These are phyloP conservation scores for Cladochytrium replicatum DNA, from an alignment of 192 early-diverging fungal species.

Conservation along the genomic window DNA sequence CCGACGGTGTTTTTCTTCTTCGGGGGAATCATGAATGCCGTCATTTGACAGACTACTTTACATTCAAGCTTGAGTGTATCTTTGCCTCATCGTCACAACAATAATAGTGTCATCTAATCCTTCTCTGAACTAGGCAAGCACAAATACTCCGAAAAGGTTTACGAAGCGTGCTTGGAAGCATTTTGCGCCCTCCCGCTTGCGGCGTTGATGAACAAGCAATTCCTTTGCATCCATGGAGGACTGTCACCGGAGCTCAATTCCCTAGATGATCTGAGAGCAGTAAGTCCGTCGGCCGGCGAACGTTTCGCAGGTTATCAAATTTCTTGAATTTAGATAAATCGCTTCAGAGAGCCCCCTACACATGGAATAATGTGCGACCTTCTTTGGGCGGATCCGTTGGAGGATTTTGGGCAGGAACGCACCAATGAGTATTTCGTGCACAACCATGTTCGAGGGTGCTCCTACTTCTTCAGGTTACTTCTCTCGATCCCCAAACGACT, in stretches of 20 bases:
- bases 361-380: constrained; percentile 94
- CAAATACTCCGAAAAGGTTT: constrained; percentile 87
- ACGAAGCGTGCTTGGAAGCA: constrained; percentile 82
- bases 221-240: constrained; percentile 93
- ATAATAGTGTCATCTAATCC: background rate
- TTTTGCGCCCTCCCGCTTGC: constrained; percentile 89
- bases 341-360: constrained; percentile 86
- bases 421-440: constrained; percentile 81
- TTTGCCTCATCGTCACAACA: background rate
- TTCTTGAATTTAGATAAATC: constrained; percentile 54
- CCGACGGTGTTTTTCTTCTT: constrained; percentile 71
- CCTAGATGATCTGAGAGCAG: constrained; percentile 74
- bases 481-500: background rate
- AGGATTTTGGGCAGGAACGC: constrained; percentile 94
- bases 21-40: constrained; percentile 96
- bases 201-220: constrained; percentile 91
- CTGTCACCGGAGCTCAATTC: constrained; percentile 85
- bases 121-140: constrained; percentile 63
- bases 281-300: constrained; percentile 8
- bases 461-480: constrained; percentile 78
- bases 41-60: constrained; percentile 96
- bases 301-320: constrained; percentile 7
- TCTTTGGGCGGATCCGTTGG: constrained; percentile 89
- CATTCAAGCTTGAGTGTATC: constrained; percentile 94
- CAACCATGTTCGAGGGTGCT: constrained; percentile 90